Evolutionary conservation across 176 grass and related monocot genomes (phyloP), one percentile per base, ranked within the genome.

Genomic region (Leersia perrieri): DNA sequence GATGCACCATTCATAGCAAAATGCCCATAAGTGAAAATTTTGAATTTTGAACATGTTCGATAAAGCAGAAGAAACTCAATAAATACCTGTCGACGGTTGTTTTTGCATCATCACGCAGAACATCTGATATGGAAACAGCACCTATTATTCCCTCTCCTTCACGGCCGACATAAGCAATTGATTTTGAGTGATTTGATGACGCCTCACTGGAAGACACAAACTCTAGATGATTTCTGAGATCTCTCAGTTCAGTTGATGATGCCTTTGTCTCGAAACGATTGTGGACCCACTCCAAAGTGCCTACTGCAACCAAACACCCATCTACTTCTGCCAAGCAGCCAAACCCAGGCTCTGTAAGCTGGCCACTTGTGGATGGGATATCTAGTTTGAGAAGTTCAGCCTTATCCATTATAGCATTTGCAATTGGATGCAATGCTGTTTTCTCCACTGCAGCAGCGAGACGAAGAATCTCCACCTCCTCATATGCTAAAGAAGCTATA

Each of bases 401-500:
- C 88, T 98, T 87, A 63, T 87, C 83, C 65, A 84, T 66, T 89
- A 98, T 98, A 83, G 95, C 95, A 80, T 88, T 91, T 27, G 95
- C 95, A 82, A 98, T 98, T 80, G 95, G 95, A 83, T 98, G 95
- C 81, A 91, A 83, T 69, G 90, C 92, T 76, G 92, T 95, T 75
- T 89, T 95, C 80, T 98, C 95, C 86, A 98, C 95, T 79, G 95
- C 90, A 91, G 95, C 95, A 75, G 95, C 95, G 31, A 98, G 83
- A 26, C 60, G 70, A 82, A 98, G 95, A 69, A 95, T 83, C 60
- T 93, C 84, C 39, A 28, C 66, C 58, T 93, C 88, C 26, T 90
- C 82, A 78, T 91, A 91, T 67, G 77, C 74, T 83, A 92, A 77
- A 79, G 95, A 98, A 80, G 88, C 78, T 72, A 98, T 68, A 73